phyloP scores from a whole-genome alignment of 441 rosid species.

The Daphne laureola region DNA sequence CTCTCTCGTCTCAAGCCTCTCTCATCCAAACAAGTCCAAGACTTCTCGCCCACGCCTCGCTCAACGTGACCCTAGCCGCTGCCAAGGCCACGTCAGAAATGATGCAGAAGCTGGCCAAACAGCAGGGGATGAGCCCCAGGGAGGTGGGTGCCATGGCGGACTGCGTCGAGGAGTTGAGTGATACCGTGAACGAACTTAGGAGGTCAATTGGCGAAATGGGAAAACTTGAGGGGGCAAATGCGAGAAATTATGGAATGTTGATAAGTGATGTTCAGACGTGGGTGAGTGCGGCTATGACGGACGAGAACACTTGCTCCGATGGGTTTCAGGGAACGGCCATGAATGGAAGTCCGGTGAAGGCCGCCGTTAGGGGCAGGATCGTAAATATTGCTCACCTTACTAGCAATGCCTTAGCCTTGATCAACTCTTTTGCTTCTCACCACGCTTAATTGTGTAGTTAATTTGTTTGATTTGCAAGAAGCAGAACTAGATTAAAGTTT shows the following conservation, averaged over 20 bases:
- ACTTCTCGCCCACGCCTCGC: slow-evolving; percentile 57
- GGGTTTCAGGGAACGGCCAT: slow-evolving; percentile 39
- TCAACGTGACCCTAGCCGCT: slow-evolving; percentile 45
- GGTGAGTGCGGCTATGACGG: slow-evolving; percentile 72
- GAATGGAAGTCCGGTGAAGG: slow-evolving; percentile 36
- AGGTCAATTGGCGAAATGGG: slow-evolving; percentile 54
- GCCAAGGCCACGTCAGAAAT: slow-evolving; percentile 37
- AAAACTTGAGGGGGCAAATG: slow-evolving; percentile 22
- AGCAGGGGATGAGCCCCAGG: slow-evolving; percentile 30
- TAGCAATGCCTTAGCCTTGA: slow-evolving; percentile 69
- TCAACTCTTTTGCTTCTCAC: slow-evolving; percentile 51
- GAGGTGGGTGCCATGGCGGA: slow-evolving; percentile 55
- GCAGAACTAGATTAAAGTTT: too few relatives aligned
- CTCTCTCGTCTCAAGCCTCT: slow-evolving; percentile 49
- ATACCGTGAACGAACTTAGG: slow-evolving; percentile 43
- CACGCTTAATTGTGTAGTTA: slow-evolving; percentile 20
- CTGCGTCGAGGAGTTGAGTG: slow-evolving; percentile 59
- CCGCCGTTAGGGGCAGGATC: slow-evolving; percentile 32
- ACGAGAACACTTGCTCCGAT: slow-evolving; percentile 60
- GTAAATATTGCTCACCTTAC: slow-evolving; percentile 49
- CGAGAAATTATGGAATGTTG: slow-evolving; percentile 15
- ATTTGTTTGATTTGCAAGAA: too few relatives aligned
- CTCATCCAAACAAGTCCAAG: slow-evolving; percentile 59
- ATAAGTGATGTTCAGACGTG: slow-evolving; percentile 60
- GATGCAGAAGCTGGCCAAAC: slow-evolving; percentile 40